These are phyloP conservation scores for Vinca minor DNA, from an alignment of 257 asterid genomes.

Conservation along the genomic window DNA sequence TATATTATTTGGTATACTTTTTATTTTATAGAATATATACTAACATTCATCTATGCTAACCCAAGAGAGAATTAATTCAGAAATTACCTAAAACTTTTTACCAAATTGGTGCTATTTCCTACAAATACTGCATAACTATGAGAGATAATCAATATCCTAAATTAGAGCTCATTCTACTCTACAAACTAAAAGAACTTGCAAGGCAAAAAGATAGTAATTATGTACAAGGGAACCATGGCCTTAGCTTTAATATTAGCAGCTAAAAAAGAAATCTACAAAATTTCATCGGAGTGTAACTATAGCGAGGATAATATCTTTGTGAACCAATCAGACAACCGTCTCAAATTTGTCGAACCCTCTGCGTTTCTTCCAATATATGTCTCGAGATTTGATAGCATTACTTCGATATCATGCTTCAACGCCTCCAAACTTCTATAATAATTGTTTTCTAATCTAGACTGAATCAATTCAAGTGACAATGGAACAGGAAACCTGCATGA, in stretches of 20 bases:
- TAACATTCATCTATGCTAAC: too few relatives aligned
- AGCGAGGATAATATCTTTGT: slow-evolving; percentile 37
- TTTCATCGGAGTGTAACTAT: slow-evolving; percentile 35
- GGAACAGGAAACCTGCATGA: slow-evolving; percentile 84
- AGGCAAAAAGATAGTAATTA: slow-evolving; percentile 1
- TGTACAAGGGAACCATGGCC: slow-evolving; percentile 24
- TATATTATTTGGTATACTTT: too few relatives aligned
- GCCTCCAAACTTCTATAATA: slow-evolving; percentile 81
- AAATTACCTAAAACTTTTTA: too few relatives aligned
- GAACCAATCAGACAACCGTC: slow-evolving; percentile 71
- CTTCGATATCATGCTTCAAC: slow-evolving; percentile 66
- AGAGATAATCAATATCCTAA: slow-evolving; percentile 13
- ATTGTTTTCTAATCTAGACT: slow-evolving; percentile 61
- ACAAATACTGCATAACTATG: neutral
- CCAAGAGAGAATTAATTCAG: too few relatives aligned
- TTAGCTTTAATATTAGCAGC: too few relatives aligned
- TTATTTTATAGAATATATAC: too few relatives aligned
- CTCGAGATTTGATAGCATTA: slow-evolving; percentile 65
- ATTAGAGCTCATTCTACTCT: neutral
- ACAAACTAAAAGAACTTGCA: neutral
- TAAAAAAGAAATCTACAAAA: slow-evolving; percentile 62
- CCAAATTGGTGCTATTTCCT: neutral
- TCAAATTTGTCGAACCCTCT: slow-evolving; percentile 43
- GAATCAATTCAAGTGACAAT: slow-evolving; percentile 61
- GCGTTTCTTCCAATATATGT: slow-evolving; percentile 51